Evolutionary conservation across 345 rosid genomes (phyloP), one percentile per base, ranked within the genome.

Genomic region (Syzygium jambos): DNA sequence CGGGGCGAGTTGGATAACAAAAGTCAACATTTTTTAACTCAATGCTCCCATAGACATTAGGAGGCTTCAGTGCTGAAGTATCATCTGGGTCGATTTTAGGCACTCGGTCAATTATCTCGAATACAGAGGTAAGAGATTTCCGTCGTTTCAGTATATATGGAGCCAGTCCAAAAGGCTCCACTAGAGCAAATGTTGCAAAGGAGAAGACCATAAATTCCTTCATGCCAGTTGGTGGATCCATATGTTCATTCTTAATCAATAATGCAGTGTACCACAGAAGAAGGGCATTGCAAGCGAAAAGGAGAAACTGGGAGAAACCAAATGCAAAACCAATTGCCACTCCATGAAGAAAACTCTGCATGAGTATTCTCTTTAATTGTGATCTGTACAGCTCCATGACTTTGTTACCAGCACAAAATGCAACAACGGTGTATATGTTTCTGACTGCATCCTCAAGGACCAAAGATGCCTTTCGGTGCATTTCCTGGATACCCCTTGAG

Each of bases 381-480:
- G 93, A 89, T 88, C 96, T 93, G 88, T 98, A 98, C 88, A 98
- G 97, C 90, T 98, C 99, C 99, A 98, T 98, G 84, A 98, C 98
- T 93, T 98, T 96, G 92, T 95, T 96, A 87, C 99, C 99, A 84
- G 99, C 98, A 93, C 99, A 98, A 91, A 96, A 98, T 85, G 99
- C 98, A 83, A 98, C 99, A n/a, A 98, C 99, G 6, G 99, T 98
- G 89, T 98, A 98, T 84, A 98, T 98, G 91, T 98, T 98, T 89
- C 99, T 95, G 82, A 98, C 99, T 77, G 99, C 98, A 93, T 98
- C 99, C 92, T 98, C 99, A 55, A 98, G 99, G 87, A 98, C 99
- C 92, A 98, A 91, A 61, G 99, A 96, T 84, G 99, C 99, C 93
- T 98, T 98, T 89, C 98, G 89, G 89, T 98, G 99, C 99, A 96